phyloP scores from a whole-genome alignment of 257 asterid species.

The Rauvolfia tetraphylla region DNA sequence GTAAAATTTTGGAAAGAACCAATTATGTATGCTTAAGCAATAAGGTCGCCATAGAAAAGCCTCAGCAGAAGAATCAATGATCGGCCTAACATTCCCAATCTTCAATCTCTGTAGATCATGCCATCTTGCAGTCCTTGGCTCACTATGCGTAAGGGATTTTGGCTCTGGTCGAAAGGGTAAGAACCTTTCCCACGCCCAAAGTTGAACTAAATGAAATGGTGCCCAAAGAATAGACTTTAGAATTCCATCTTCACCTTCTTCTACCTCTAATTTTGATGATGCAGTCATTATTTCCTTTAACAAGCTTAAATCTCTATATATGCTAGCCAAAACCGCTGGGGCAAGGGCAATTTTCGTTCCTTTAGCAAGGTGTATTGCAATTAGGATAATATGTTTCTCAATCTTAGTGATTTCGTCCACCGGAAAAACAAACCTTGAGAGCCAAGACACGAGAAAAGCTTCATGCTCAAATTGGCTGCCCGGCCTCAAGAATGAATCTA shows the following conservation, averaged over 20 bases:
- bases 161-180: slow-evolving; percentile 25
- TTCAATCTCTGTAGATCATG: neutral
- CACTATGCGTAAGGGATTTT: slow-evolving; percentile 15
- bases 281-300: slow-evolving; percentile 28
- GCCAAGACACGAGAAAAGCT: slow-evolving; percentile 43
- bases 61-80: slow-evolving; percentile 19
- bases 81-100: slow-evolving; percentile 26
- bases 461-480: slow-evolving; percentile 18
- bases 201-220: slow-evolving; percentile 35
- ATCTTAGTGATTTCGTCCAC: slow-evolving; percentile 19
- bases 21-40: slow-evolving; percentile 22
- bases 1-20: slow-evolving; percentile 30
- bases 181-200: slow-evolving; percentile 53
- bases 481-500: slow-evolving; percentile 25
- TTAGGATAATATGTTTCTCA: slow-evolving; percentile 19
- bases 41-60: slow-evolving; percentile 37
- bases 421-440: slow-evolving; percentile 39
- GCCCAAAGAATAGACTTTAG: slow-evolving; percentile 17
- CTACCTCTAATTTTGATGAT: neutral
- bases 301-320: slow-evolving; percentile 38
- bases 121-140: slow-evolving; percentile 33
- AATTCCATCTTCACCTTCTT: too few relatives aligned
- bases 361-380: slow-evolving; percentile 33
- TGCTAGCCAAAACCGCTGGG: slow-evolving; percentile 34
- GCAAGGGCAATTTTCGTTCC: slow-evolving; percentile 40